Evolutionary conservation across 257 asterid genomes (phyloP).

Genomic region (Ajuga chamaepitys): DNA sequence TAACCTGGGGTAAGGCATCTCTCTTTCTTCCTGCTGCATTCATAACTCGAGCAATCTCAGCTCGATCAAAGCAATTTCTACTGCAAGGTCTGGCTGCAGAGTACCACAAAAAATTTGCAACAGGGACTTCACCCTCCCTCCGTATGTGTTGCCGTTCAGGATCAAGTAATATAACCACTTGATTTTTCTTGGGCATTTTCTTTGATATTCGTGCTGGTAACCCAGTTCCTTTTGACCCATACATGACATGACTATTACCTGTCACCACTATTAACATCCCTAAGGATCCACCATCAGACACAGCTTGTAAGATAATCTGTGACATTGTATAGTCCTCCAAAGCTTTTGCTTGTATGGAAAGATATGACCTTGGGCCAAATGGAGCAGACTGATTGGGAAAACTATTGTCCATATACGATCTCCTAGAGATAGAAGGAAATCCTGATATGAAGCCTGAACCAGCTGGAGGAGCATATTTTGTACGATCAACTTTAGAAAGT

Average conservation of each 20-base stretch:
- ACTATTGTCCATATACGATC: conserved; percentile 48
- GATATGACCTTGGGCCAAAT: conserved; percentile 79
- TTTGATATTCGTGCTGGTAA: conserved; percentile 77
- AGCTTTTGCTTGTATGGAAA: conserved; percentile 77
- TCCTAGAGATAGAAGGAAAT: conserved; percentile 66
- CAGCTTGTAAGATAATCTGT: conserved; percentile 63
- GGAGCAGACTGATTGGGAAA: conserved; percentile 46
- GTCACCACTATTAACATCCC: conserved; percentile 86
- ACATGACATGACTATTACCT: conserved; percentile 73
- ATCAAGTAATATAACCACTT: conserved; percentile 64
- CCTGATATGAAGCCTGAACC: conserved; percentile 98
- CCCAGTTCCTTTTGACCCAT: conserved; percentile 91
- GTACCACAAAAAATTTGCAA: conserved; percentile 97
- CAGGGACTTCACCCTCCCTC: conserved; percentile 86
- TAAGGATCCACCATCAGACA: conserved; percentile 48
- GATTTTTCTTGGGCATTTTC: conserved; percentile 71
- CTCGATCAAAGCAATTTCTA: conserved; percentile 95
- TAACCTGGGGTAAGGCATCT: conserved; percentile 95
- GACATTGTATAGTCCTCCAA: conserved; percentile 91
- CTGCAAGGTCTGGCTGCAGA: conserved; percentile 92
- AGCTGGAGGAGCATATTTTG: conserved; percentile 82
- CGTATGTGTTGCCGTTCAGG: conserved; percentile 84
- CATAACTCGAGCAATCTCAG: conserved; percentile 97
- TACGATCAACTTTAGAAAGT: conserved; percentile 62
- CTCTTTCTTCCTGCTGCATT: conserved; percentile 93